phyloP scores from a whole-genome alignment of 2,329 filamentous ascomycete genomes.

The Huntiella abstrusa region DNA sequence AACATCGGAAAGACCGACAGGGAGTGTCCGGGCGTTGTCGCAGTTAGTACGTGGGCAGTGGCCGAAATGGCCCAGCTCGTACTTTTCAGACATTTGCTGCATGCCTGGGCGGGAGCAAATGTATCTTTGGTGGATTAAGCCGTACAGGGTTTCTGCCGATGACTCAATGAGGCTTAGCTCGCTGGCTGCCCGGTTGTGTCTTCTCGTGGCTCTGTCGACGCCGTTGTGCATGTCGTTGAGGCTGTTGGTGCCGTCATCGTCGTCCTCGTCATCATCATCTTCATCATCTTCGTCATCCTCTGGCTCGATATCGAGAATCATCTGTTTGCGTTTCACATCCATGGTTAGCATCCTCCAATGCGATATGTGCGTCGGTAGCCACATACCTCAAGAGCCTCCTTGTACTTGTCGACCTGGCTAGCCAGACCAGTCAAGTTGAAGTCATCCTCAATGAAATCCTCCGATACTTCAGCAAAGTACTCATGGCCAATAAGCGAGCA shows the following conservation, averaged over 20 bases:
- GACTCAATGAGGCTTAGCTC: slow-evolving; percentile 92
- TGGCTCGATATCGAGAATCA: slow-evolving; percentile 96
- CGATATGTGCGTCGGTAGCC: too few relatives aligned
- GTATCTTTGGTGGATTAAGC: slow-evolving; percentile 93
- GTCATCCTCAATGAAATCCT: slow-evolving; percentile 99
- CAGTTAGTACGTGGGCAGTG: slow-evolving; percentile 89
- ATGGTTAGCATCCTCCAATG: slow-evolving; percentile 12
- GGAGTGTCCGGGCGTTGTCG: slow-evolving; percentile 73
- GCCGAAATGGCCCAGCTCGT: slow-evolving; percentile 90
- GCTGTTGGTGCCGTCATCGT: slow-evolving; percentile 37
- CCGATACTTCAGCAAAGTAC: slow-evolving; percentile 96
- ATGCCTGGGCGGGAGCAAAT: slow-evolving; percentile 93
- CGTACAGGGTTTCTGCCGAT: slow-evolving; percentile 94
- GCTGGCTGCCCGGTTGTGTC: slow-evolving; percentile 68
- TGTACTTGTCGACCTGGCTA: slow-evolving; percentile 94
- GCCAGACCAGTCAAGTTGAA: slow-evolving; percentile 96
- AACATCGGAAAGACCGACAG: slow-evolving; percentile 84
- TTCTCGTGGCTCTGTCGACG: slow-evolving; percentile 37
- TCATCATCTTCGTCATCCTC: slow-evolving; percentile 84
- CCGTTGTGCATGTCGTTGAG: slow-evolving; percentile 19
- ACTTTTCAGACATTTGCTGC: slow-evolving; percentile 98
- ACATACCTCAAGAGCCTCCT: slow-evolving; percentile 73
- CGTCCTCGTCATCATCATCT: slow-evolving; percentile 55
- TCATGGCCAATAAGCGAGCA: slow-evolving; percentile 91
- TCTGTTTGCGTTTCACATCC: slow-evolving; percentile 25